Conservation (phyloP, 352 stramenopile species). For the Pythium dissotocum region DNA sequence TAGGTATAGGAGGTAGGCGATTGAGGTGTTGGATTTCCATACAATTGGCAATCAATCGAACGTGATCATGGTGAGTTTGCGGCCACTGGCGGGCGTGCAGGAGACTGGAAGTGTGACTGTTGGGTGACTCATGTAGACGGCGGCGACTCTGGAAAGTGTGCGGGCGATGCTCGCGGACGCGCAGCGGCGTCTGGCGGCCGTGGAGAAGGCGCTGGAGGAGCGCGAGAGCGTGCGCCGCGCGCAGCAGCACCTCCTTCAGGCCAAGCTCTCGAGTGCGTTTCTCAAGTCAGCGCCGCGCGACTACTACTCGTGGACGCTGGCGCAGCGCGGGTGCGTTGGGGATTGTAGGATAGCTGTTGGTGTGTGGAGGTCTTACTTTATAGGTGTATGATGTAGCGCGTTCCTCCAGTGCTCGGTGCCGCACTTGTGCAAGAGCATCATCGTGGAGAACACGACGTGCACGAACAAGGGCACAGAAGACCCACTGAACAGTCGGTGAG, state of each 20-base stretch:
- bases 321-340: constrained; percentile 49
- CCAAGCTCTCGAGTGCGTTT: constrained; percentile 54
- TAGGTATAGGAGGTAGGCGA: neutral
- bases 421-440: constrained; percentile 90
- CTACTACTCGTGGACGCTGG: constrained; percentile 79
- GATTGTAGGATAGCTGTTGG: neutral
- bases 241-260: constrained; percentile 40
- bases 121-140: neutral
- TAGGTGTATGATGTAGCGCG: constrained; percentile 7
- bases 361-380: neutral
- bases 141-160: constrained; percentile 37
- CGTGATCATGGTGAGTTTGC: neutral
- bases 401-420: constrained; percentile 61
- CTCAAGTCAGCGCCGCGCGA: constrained; percentile 66
- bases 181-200: constrained; percentile 36
- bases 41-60: neutral
- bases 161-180: constrained; percentile 27
- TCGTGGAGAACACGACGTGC: constrained; percentile 87
- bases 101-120: neutral
- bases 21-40: neutral
- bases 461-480: constrained; percentile 55
- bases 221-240: constrained; percentile 55
- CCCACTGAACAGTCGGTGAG: constrained; percentile 59
- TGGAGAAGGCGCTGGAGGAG: constrained; percentile 53
- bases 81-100: neutral